phyloP scores from a whole-genome alignment of 129 eudicot genomes.

The Lactuca saligna region DNA sequence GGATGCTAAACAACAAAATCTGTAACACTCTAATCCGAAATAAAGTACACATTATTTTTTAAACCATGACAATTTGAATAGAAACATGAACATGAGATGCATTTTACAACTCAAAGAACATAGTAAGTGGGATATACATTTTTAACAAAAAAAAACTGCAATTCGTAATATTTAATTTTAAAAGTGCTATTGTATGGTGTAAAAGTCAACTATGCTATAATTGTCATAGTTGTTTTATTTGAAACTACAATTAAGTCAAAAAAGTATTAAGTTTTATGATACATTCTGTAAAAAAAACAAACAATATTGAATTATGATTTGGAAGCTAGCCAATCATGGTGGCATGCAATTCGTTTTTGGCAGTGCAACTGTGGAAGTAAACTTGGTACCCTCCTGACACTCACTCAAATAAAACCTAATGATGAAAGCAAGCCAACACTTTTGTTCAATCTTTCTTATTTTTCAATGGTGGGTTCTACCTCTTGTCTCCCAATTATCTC shows the following conservation, averaged over 20 bases:
- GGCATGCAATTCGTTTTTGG: constrained; percentile 28
- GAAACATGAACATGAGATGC: too few species aligned
- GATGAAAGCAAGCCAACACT: constrained; percentile 36
- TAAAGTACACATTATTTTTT: too few species aligned
- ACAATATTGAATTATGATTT: constrained; percentile 6
- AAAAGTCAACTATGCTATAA: neutral
- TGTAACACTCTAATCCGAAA: too few species aligned
- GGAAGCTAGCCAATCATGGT: constrained; percentile 19
- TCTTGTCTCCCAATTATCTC: constrained; percentile 33
- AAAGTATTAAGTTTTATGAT: neutral
- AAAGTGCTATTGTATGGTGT: neutral
- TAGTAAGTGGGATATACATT: too few species aligned
- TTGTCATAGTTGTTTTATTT: too few species aligned
- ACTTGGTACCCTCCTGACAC: constrained; percentile 25
- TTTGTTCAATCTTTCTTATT: constrained; percentile 15
- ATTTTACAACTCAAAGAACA: too few species aligned
- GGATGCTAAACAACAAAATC: too few species aligned
- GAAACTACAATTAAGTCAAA: neutral
- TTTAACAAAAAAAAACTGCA: too few species aligned
- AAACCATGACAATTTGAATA: too few species aligned
- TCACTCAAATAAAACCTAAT: constrained; percentile 33
- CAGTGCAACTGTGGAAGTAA: constrained; percentile 14
- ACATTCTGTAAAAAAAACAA: neutral
- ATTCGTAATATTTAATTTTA: too few species aligned
- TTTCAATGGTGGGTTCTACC: constrained; percentile 43